These are phyloP conservation scores for Tympanopsis confertula DNA, from an alignment of 2,329 filamentous ascomycete species.

Conservation along the genomic window DNA sequence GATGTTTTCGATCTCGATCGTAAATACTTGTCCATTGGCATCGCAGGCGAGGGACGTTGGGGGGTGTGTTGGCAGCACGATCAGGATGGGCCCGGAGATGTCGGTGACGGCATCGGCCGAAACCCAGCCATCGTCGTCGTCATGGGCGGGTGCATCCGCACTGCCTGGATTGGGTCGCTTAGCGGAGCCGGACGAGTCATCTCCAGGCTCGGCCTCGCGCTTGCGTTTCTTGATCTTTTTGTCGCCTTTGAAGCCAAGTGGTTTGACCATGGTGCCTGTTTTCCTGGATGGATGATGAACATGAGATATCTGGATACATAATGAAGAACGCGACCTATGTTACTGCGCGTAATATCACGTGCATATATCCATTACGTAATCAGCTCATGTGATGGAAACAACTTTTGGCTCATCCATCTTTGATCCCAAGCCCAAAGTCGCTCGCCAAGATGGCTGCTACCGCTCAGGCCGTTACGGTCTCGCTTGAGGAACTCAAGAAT, in stretches of 20 bases:
- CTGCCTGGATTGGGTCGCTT: conserved; percentile 9
- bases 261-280: conserved; percentile 67
- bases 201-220: conserved; percentile 44
- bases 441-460: too few species aligned
- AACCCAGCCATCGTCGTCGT: conserved; percentile 81
- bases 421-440: too few species aligned
- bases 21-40: conserved; percentile 74
- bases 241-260: conserved; percentile 91
- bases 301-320: too few species aligned
- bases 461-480: too few species aligned
- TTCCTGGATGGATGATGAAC: too few species aligned
- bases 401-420: too few species aligned
- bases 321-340: too few species aligned
- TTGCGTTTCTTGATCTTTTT: conserved; percentile 91
- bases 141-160: conserved; percentile 22
- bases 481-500: too few species aligned
- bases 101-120: conserved; percentile 66
- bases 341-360: too few species aligned
- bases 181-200: conserved; percentile 22
- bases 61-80: conserved; percentile 67
- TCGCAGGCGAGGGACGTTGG: conserved; percentile 75
- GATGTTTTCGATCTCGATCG: conserved; percentile 73
- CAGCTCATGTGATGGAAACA: too few species aligned
- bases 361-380: too few species aligned
- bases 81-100: conserved; percentile 68